phyloP scores from a whole-genome alignment of 352 stramenopile genomes.

The Saprolegnia diclina region DNA sequence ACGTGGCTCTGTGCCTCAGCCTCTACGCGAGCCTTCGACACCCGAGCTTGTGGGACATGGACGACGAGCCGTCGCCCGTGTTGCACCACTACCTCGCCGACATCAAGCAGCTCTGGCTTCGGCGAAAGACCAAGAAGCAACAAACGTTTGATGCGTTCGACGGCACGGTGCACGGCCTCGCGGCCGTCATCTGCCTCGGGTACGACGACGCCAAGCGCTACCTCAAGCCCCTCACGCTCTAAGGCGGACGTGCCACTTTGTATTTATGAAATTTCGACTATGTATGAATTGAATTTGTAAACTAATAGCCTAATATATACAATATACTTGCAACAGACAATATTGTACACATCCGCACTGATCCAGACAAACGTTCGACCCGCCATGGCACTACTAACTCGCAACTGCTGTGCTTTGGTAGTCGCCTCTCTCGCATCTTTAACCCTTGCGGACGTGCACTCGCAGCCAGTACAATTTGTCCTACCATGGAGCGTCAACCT shows the following conservation, averaged over 20 bases:
- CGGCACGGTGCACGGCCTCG: constrained; percentile 3
- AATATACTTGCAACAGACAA: not conserved
- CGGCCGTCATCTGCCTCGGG: constrained; percentile 15
- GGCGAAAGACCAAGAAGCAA: constrained; percentile 7
- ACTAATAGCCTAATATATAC: not conserved
- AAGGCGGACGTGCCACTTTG: not conserved
- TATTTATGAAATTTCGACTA: constrained; percentile 1
- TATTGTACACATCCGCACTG: too few relatives aligned
- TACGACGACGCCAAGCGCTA: constrained; percentile 18
- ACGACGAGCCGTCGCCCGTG: constrained; percentile 17
- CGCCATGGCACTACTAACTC: too few relatives aligned
- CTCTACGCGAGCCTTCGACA: constrained; percentile 14
- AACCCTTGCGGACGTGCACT: too few relatives aligned
- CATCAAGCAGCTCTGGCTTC: constrained; percentile 17
- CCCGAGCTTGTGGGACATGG: constrained; percentile 17
- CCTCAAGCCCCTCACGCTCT: constrained; percentile 14
- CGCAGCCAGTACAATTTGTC: too few relatives aligned
- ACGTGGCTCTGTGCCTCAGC: constrained; percentile 11
- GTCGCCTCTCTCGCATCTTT: too few relatives aligned
- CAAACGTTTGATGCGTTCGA: constrained; percentile 14
- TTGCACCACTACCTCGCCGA: constrained; percentile 12
- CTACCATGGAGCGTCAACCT: not conserved
- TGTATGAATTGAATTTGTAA: constrained; percentile 2
- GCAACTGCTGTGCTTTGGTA: too few relatives aligned
- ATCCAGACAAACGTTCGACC: too few relatives aligned